Evolutionary conservation across 805 yeast genomes (phyloP).

Genomic region (Starmerella riodocensis): DNA sequence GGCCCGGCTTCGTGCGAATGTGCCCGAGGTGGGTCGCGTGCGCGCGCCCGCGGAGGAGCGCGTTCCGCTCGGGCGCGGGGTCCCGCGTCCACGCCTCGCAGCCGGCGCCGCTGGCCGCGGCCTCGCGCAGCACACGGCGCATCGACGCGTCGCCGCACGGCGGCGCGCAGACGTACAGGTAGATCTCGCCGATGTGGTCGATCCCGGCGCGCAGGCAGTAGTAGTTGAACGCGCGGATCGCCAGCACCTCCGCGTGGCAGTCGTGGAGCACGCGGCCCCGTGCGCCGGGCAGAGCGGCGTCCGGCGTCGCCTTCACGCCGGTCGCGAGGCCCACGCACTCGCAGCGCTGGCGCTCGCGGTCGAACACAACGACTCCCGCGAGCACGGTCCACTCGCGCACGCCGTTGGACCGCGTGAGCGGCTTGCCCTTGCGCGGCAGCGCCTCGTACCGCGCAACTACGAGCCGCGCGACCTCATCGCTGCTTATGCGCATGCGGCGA

Average conservation of each 20-base stretch:
- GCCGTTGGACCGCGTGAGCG: constrained; percentile 48
- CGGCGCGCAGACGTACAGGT: constrained; percentile 17
- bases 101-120: constrained; percentile 27
- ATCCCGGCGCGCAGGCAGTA: constrained; percentile 30
- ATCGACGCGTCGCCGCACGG: constrained; percentile 31
- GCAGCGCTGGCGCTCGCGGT: constrained; percentile 16
- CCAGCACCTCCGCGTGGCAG: constrained; percentile 77
- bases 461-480: constrained; percentile 18
- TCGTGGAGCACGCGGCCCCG: constrained; percentile 67
- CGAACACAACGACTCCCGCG: constrained; percentile 48
- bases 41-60: constrained; percentile 18
- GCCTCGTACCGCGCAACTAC: constrained; percentile 20
- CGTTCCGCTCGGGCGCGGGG: constrained; percentile 6
- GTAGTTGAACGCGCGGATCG: constrained; percentile 56
- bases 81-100: constrained; percentile 12
- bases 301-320: constrained; percentile 72
- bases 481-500: too few relatives aligned
- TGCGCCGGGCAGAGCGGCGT: constrained; percentile 32
- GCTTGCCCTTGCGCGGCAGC: constrained; percentile 40
- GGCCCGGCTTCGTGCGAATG: constrained; percentile 87
- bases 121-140: constrained; percentile 51
- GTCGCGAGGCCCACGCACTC: constrained; percentile 46
- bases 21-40: constrained; percentile 33
- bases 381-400: constrained; percentile 70
- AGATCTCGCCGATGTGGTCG: constrained; percentile 13